Evolutionary conservation across 345 rosid genomes (phyloP).

Genomic region (Citropsis articulata): DNA sequence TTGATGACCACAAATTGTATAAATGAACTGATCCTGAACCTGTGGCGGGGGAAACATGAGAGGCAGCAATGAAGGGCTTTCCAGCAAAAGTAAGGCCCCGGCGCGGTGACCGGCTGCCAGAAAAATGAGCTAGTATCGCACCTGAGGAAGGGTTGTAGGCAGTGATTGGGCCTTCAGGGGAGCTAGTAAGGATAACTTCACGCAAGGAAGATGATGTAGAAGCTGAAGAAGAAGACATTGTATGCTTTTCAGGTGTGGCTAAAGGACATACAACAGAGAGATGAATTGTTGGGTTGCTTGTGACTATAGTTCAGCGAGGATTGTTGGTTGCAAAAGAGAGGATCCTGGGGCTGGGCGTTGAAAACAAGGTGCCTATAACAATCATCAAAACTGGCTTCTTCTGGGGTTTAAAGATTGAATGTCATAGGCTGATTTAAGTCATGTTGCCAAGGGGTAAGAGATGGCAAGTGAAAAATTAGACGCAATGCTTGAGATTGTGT

Average conservation of each 20-base stretch:
- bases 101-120: conserved; percentile 43
- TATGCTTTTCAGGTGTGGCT: neutral
- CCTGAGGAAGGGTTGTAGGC: conserved; percentile 36
- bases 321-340: conserved; percentile 11
- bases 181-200: conserved; percentile 41
- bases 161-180: conserved; percentile 40
- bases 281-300: neutral
- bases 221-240: conserved; percentile 11
- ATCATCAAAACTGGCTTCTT: conserved; percentile 19
- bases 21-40: conserved; percentile 39
- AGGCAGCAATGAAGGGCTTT: conserved; percentile 37
- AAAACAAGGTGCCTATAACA: conserved; percentile 14
- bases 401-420: neutral
- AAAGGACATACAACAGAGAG: neutral
- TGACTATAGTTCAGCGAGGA: neutral
- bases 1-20: conserved; percentile 45
- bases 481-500: neutral
- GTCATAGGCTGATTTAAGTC: neutral
- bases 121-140: conserved; percentile 26
- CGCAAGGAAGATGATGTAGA: conserved; percentile 16
- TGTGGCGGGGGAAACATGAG: conserved; percentile 38
- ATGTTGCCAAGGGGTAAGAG: neutral
- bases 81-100: conserved; percentile 40
- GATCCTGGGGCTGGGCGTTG: conserved; percentile 13
- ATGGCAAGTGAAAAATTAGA: neutral